Evolutionary conservation across 2,329 filamentous ascomycete genomes (phyloP).

Genomic region (Monilinia fructicola): DNA sequence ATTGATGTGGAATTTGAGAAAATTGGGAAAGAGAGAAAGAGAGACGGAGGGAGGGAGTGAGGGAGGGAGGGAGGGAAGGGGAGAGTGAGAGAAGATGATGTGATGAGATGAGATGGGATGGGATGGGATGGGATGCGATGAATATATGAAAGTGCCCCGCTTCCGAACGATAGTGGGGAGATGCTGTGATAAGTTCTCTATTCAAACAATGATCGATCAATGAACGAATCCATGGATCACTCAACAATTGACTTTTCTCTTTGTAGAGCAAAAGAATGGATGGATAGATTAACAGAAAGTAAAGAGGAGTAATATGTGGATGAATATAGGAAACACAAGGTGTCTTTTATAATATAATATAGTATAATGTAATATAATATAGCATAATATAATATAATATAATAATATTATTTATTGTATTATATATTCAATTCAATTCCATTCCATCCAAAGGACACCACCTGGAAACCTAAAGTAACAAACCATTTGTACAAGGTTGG

Average conservation of each 20-base stretch:
- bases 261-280: neutral
- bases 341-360: too few relatives aligned
- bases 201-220: neutral
- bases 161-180: constrained; percentile 15
- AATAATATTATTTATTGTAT: too few relatives aligned
- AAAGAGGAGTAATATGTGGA: neutral
- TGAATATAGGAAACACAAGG: too few relatives aligned
- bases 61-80: neutral
- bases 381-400: too few relatives aligned
- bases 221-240: too few relatives aligned
- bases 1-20: neutral
- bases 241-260: neutral
- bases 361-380: too few relatives aligned
- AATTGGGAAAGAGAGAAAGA: neutral
- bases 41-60: neutral
- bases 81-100: constrained; percentile 1
- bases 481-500: neutral
- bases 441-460: neutral
- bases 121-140: neutral
- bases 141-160: constrained; percentile 22
- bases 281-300: too few relatives aligned
- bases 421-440: neutral
- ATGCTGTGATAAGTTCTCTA: constrained; percentile 3
- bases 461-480: neutral
- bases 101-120: too few relatives aligned